Evolutionary conservation across 2,329 filamentous ascomycete genomes (phyloP).

Genomic region (Ophiobolus disseminans): DNA sequence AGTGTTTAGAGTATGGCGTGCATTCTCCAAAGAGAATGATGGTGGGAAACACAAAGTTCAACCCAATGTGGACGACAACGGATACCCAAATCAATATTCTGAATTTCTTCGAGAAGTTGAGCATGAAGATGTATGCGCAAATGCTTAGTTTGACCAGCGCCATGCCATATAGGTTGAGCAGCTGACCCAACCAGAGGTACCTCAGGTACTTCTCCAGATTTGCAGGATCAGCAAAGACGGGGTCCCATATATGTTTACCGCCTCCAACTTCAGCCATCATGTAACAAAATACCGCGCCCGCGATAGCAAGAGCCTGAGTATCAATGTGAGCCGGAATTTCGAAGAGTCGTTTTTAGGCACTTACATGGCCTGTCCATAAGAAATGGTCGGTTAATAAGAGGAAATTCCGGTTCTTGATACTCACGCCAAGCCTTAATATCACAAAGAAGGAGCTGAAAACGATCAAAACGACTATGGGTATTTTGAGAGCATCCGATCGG

Average conservation of each 20-base stretch:
- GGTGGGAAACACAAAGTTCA: conserved; percentile 33
- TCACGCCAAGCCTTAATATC: conserved; percentile 23
- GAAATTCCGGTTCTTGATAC: conserved; percentile 29
- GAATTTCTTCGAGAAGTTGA: conserved; percentile 32
- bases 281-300: conserved; percentile 27
- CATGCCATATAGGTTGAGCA: conserved; percentile 38
- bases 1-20: conserved; percentile 30
- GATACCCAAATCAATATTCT: conserved; percentile 31
- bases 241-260: conserved; percentile 36
- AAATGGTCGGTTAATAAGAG: conserved; percentile 34
- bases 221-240: conserved; percentile 20
- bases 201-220: conserved; percentile 26
- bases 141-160: conserved; percentile 38
- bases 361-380: conserved; percentile 32
- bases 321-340: conserved; percentile 4
- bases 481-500: conserved; percentile 30
- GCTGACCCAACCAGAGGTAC: conserved; percentile 30
- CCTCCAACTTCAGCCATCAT: conserved; percentile 26
- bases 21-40: conserved; percentile 34
- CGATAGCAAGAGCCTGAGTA: conserved; percentile 25
- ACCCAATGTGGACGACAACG: conserved; percentile 23
- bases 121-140: conserved; percentile 34
- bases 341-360: neutral
- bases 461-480: conserved; percentile 29
- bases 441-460: conserved; percentile 34